Evolutionary conservation across 1,284 basidiomycete genomes (phyloP), one percentile per base, ranked within the genome.

Genomic region (Inonotus hispidus): DNA sequence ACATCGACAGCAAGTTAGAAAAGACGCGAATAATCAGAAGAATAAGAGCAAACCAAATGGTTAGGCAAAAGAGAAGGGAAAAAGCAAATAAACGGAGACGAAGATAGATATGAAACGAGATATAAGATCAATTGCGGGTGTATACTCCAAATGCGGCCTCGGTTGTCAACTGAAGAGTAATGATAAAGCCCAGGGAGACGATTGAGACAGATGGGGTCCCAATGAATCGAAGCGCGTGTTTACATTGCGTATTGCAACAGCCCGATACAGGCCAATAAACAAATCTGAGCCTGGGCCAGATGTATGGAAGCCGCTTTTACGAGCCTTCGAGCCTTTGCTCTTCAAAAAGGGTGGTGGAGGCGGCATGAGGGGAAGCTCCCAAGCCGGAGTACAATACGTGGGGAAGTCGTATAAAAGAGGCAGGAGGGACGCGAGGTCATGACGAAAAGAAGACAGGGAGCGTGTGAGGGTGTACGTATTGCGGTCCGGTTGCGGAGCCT

Each of bases 1-100:
- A 59, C 41, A 53, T 59, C 58, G 58, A 59, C 49, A 59, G 58
- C 58, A 53, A 58, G 23, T 25, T 55, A n/a, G 13, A 43, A 14
- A 55, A 25, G 38, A 29, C 53, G 37, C 11, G 38, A 35, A 55
- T 49, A 49, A 41, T n/a, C 21, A n/a, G 13, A 25, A 35, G 37
- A 55, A 45, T 55, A 25, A 45, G 39, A 55, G 10, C n/a, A 39
- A 41, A 41, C 19, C 8, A 5, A 11, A 37, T 16, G 25, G 16
- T 7, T 19, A 21, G 53, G 35, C 1, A 47, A 55, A 47, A 27
- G 25, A 21, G 21, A 58, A 21, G 23, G 47, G 16, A 21, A 16
- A 43, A 16, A 43, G 19, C n/a, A 43, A 43, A 43, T 43, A 43
- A 43, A 14, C 13, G 41, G 41, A 19, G n/a, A 43, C 16, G 19